Base-by-base conservation (phyloP, 1,284 basidiomycete species). In the Inonotus hispidus region DNA sequence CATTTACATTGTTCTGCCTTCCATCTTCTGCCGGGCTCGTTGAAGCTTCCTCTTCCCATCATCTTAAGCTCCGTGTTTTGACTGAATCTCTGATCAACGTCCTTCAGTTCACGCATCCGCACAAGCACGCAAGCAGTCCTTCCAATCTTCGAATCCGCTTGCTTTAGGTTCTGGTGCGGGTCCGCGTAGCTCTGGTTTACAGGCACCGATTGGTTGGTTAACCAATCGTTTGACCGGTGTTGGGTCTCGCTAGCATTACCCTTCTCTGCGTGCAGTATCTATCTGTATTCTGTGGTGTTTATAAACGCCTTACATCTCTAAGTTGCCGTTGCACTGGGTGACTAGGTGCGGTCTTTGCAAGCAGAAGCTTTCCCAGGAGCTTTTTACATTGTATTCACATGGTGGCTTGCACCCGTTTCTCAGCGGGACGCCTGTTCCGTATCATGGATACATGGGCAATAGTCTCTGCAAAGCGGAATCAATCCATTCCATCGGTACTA, bases 121-220 rank as follows among this genome's bases (percentile, higher is more conserved):
- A 54, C 84, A 83, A 67, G 82, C 84, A 46, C 80, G 90, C 63
- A 89, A 85, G 68, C 85, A 90, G 63, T 90, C 90, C 0, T 91
- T 83, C 69, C 74, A 81, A 41, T 85, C 88, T 23, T 82, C 90
- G 16, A 90, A 92, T 68, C 90, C 90, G 7, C 80, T 92, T 47
- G 83, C 89, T 10, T 72, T 91, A 35, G 86, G 88, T 53, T 74
- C 79, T 47, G 81, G 84, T 13, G 77, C 68, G 0, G 70, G 82
- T 7, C 74, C 83, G 21, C 81, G 88, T 66, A 81, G 81, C 60
- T 77, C 80, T 45, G 79, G 80, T 55, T 65, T 89, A 56, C 87
- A 85, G 66, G 85, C 86, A 45, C 88, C 89, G n/a, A 73, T 92
- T 1, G 86, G 84, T 14, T 92, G 90, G 89, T 70, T 92, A 50